Conservation (phyloP, 352 stramenopile genomes). For the Sclerospora graminicola region DNA sequence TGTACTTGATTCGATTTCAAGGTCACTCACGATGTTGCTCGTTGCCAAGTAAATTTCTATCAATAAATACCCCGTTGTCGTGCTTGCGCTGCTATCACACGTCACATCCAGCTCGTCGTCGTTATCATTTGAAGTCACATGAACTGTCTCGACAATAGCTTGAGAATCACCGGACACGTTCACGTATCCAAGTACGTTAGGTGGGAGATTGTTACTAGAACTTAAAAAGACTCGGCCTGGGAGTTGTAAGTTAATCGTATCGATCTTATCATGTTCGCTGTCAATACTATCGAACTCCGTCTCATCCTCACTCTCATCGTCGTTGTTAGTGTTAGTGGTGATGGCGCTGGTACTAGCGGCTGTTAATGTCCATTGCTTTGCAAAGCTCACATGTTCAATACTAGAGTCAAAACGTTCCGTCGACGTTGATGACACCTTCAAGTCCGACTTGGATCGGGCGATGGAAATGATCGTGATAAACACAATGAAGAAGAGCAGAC, state of each 20-base stretch:
- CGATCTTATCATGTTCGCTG: conserved; percentile 1
- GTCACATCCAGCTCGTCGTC: conserved; percentile 16
- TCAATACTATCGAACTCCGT: too few species aligned
- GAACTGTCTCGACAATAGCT: conserved; percentile 16
- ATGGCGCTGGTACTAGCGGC: conserved; percentile 2
- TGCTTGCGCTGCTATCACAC: conserved; percentile 10
- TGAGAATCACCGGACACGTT: conserved; percentile 26
- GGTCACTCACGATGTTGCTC: conserved; percentile 13
- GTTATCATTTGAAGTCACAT: conserved; percentile 7
- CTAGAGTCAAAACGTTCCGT: conserved; percentile 2
- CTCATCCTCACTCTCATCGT: too few species aligned
- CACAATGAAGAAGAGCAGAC: too few species aligned
- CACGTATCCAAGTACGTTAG: conserved; percentile 23
- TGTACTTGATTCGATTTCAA: conserved; percentile 17
- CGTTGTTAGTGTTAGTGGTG: too few species aligned
- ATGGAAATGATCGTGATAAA: too few species aligned
- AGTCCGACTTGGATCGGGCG: too few species aligned
- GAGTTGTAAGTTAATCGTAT: conserved; percentile 19
- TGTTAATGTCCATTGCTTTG: conserved; percentile 26
- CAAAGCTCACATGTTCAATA: conserved; percentile 11
- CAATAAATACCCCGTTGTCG: conserved; percentile 18
- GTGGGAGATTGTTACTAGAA: conserved; percentile 14
- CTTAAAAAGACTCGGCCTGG: conserved; percentile 20
- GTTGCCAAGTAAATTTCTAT: conserved; percentile 22
- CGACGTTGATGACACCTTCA: too few species aligned